Evolutionary conservation across 139 green algal species (phyloP).

Genomic region (Chlamydomonas schloesseri): DNA sequence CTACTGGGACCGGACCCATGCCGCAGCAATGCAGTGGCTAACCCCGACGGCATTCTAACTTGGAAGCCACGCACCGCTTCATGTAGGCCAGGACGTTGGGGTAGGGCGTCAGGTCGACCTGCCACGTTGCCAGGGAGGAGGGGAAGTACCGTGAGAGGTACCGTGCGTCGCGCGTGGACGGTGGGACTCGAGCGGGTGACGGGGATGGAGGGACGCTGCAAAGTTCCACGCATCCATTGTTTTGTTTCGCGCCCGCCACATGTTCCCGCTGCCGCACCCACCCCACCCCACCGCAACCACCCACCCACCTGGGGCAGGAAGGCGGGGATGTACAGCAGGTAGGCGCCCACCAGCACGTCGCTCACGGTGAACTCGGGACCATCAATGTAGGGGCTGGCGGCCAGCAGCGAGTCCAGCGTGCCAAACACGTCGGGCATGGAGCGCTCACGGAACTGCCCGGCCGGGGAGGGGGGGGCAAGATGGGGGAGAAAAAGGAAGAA

Average conservation of each 20-base stretch:
- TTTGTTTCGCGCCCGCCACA: too few species aligned
- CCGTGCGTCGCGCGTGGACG: neutral
- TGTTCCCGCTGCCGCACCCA: neutral
- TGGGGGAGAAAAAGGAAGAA: neutral
- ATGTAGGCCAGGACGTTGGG: slow-evolving; percentile 61
- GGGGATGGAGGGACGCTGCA: too few species aligned
- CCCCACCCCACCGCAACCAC: neutral
- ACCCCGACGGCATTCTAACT: too few species aligned
- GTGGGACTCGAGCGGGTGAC: too few species aligned
- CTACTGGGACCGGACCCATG: too few species aligned
- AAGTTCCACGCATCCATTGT: too few species aligned
- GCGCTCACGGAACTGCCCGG: slow-evolving; percentile 33
- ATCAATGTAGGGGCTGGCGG: slow-evolving; percentile 41
- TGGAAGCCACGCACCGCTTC: slow-evolving; percentile 2
- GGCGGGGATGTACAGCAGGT: slow-evolving; percentile 59
- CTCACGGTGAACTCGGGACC: slow-evolving; percentile 47
- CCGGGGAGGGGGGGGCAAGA: neutral
- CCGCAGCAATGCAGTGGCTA: neutral
- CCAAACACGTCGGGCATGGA: slow-evolving; percentile 49
- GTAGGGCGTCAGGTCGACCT: slow-evolving; percentile 52
- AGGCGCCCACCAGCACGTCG: slow-evolving; percentile 49
- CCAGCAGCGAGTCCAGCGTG: slow-evolving; percentile 46
- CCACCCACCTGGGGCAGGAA: slow-evolving; percentile 40
- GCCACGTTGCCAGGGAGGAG: neutral
- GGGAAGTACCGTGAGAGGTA: neutral